These are phyloP conservation scores for Cucurbitaria berberidis DNA, from an alignment of 2,329 filamentous ascomycete genomes.

Conservation along the genomic window DNA sequence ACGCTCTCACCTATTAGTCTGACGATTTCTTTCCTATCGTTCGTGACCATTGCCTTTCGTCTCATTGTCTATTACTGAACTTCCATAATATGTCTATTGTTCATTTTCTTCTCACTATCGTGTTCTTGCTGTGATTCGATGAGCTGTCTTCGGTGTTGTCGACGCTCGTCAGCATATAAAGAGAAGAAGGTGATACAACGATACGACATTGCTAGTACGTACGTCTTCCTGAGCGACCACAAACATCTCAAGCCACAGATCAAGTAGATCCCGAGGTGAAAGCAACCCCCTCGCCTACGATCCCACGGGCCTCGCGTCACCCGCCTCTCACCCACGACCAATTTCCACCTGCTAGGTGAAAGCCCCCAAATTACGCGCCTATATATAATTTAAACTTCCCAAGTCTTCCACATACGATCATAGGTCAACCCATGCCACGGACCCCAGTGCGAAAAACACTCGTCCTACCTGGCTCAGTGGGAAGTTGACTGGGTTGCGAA, in stretches of 20 bases:
- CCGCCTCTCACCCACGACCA: neutral
- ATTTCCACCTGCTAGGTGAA: neutral
- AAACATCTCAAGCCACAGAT: neutral
- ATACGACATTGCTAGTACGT: too few relatives aligned
- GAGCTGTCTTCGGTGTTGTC: too few relatives aligned
- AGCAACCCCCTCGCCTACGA: neutral
- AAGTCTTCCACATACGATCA: neutral
- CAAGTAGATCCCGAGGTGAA: neutral
- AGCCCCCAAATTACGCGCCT: neutral
- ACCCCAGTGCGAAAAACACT: neutral
- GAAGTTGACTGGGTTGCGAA: neutral
- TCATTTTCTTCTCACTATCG: neutral
- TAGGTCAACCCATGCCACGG: neutral
- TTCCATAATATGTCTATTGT: too few relatives aligned
- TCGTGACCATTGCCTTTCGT: too few relatives aligned
- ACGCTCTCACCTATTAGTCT: too few relatives aligned
- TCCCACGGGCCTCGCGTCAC: neutral
- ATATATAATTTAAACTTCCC: neutral
- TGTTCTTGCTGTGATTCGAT: too few relatives aligned
- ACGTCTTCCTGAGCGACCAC: too few relatives aligned
- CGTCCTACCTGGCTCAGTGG: neutral
- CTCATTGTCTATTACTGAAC: too few relatives aligned
- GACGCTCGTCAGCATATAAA: neutral
- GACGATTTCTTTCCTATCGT: too few relatives aligned
- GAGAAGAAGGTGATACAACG: too few relatives aligned